A percentile compares a stretch with the other conserved stretches of the same genome.
These are phyloP conservation scores for Eremothecium gossypii DNA, from an alignment of 1,139 yeast species.

Conservation along the genomic window DNA sequence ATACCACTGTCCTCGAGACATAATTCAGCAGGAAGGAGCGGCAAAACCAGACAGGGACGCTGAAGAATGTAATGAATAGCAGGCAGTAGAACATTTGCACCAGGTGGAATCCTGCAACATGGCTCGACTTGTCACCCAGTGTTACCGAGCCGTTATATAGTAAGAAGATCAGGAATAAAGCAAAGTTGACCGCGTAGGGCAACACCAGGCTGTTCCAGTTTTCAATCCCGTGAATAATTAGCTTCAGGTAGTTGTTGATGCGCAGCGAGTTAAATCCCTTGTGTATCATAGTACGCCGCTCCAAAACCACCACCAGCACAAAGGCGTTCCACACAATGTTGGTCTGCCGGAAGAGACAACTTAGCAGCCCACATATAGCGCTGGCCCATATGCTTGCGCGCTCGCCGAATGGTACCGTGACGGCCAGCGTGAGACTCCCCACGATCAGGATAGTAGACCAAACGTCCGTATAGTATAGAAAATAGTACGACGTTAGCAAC, in stretches of 20 bases:
- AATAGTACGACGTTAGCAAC: conserved; percentile 59
- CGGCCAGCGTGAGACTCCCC: conserved; percentile 37
- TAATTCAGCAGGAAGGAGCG: conserved; percentile 34
- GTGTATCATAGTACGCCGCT: conserved; percentile 37
- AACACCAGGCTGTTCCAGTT: conserved; percentile 29
- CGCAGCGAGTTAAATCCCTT: conserved; percentile 31
- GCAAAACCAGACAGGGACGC: conserved; percentile 63
- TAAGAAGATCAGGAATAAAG: conserved; percentile 48
- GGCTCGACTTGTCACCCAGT: conserved; percentile 81
- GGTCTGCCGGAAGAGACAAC: conserved; percentile 79
- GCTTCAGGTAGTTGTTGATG: conserved; percentile 33
- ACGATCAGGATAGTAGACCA: conserved; percentile 76
- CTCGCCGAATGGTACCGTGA: conserved; percentile 30
- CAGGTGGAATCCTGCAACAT: conserved; percentile 57
- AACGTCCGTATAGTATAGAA: conserved; percentile 82
- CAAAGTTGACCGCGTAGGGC: conserved; percentile 49
- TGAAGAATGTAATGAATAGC: conserved; percentile 50
- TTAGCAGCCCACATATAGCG: conserved; percentile 44
- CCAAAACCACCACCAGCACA: conserved; percentile 48
- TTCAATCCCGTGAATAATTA: conserved; percentile 31
- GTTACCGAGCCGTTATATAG: conserved; percentile 66
- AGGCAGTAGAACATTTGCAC: conserved; percentile 78
- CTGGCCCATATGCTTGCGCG: conserved; percentile 29
- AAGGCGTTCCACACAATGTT: conserved; percentile 80
- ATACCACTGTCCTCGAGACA: conserved; percentile 21